phyloP scores from a whole-genome alignment of 2,329 filamentous ascomycete genomes.

The Aspergillus niger region DNA sequence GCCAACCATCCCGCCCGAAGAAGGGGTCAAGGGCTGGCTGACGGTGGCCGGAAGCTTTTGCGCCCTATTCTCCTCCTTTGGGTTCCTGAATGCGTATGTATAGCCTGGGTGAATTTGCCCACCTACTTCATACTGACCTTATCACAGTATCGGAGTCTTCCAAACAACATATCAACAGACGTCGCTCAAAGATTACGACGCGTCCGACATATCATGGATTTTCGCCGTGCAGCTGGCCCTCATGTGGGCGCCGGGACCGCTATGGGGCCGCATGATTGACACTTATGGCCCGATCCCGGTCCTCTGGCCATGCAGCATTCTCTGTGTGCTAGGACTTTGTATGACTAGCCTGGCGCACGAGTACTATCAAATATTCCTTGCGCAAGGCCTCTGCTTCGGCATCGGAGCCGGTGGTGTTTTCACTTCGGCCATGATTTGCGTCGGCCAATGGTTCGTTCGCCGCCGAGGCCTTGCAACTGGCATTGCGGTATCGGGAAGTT shows the following conservation, averaged over 20 bases:
- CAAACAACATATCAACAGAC: conserved; percentile 49
- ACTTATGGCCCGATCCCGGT: conserved; percentile 17
- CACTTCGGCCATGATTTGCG: conserved; percentile 17
- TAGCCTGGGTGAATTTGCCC: too few relatives aligned
- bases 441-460: conserved; percentile 23
- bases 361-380: conserved; percentile 22
- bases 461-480: conserved; percentile 19
- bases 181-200: conserved; percentile 41
- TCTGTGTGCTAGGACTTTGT: conserved; percentile 17
- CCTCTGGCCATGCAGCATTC: conserved; percentile 16
- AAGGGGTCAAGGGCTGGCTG: conserved; percentile 41
- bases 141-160: conserved; percentile 43
- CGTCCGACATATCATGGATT: conserved; percentile 50
- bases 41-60: conserved; percentile 39
- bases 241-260: conserved; percentile 33
- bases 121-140: background rate
- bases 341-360: conserved; percentile 20
- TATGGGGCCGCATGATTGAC: conserved; percentile 20
- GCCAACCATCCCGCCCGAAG: conserved; percentile 29
- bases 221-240: conserved; percentile 49
- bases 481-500: conserved; percentile 15
- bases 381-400: conserved; percentile 21
- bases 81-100: conserved; percentile 7
- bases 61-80: conserved; percentile 16
- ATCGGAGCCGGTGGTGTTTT: conserved; percentile 22